A percentile compares a stretch with the other conserved stretches of the same genome.
These are phyloP conservation scores for Rhizophora mangle DNA, from an alignment of 345 rosid species.

Conservation along the genomic window DNA sequence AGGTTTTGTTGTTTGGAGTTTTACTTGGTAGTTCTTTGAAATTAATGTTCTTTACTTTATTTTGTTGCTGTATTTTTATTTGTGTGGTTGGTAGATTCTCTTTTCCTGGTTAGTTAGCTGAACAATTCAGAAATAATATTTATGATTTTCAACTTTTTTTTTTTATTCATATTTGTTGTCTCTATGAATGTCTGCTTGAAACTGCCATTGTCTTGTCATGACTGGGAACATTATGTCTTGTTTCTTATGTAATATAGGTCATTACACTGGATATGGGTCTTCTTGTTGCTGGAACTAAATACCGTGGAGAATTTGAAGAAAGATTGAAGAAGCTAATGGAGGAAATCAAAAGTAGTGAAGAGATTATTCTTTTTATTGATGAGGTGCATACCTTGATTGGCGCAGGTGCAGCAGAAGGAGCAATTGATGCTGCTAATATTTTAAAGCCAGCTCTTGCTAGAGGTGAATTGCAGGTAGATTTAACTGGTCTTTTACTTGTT, in stretches of 20 bases:
- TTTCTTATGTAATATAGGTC: constrained; percentile 42
- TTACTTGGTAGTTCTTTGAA: no score
- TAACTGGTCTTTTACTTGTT: background rate
- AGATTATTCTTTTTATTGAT: constrained; percentile 93
- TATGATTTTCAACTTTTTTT: no score
- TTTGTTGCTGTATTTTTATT: no score
- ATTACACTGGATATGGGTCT: constrained; percentile 99
- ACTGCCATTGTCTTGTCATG: background rate
- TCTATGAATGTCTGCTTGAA: background rate
- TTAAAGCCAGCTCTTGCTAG: constrained; percentile 99
- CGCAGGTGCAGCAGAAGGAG: constrained; percentile 99
- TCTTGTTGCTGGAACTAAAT: constrained; percentile 98
- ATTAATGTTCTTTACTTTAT: no score
- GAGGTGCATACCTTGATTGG: constrained; percentile 98
- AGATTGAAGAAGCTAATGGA: constrained; percentile 99
- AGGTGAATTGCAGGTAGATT: constrained; percentile 95
- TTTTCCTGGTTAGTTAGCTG: no score
- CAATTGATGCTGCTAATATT: constrained; percentile 99
- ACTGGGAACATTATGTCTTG: background rate
- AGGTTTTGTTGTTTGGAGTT: no score
- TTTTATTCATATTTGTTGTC: no score
- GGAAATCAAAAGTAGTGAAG: constrained; percentile 97
- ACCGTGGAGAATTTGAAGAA: constrained; percentile 99
- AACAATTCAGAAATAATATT: no score
- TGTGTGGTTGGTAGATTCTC: no score